Base-by-base conservation (phyloP, 345 rosid genomes). In the Cardamine resedifolia region DNA sequence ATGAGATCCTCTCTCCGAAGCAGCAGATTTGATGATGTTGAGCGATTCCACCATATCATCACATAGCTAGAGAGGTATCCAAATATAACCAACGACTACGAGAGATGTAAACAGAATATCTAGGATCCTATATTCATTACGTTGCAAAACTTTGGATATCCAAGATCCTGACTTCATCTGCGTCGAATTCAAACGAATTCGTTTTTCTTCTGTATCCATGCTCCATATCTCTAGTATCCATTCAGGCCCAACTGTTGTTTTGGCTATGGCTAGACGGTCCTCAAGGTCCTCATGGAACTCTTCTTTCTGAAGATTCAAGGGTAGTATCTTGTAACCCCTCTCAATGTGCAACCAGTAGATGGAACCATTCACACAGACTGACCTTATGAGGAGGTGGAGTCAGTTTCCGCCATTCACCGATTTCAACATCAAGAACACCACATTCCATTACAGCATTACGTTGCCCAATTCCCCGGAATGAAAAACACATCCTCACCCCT, bases 1-100 rank as follows among this genome's bases (percentile, higher is more conserved):
- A 24, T 52, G 16, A 21, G 23, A 19, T 36, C 44, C 45, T 19
- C n/a, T 58, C 43, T 34, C 64, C 43, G 18, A 20, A 16, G 60
- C 70, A 30, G 80, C 80, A 36, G 71, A 62, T 66, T 80, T 90
- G 49, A 83, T 75, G 59, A 68, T 58, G 4, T 65, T 49, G 19
- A 87, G 83, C 55, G 85, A 78, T 33, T 87, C 86, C 49, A 81
- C 79, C 5, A 87, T 28, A 77, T 82, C 84, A 0, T 79, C 81
- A 3, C 85, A 82, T 10, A 90, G 83, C 30, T 24, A 24, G 16
- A 51, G 31, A 24, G 33, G 57, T 6, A 51, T 2, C 2, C 57
- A 51, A 5, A 24, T 23, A 3, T 51, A 51, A 51, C 31, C 57
- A 51, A 24, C 31, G 6, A 51, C 10, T 51, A 26, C 57, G 0